A percentile compares a stretch with the other conserved stretches of the same genome.
These are phyloP conservation scores for Cunninghamia lanceolata DNA, from an alignment of 75 land plant species.

Conservation along the genomic window DNA sequence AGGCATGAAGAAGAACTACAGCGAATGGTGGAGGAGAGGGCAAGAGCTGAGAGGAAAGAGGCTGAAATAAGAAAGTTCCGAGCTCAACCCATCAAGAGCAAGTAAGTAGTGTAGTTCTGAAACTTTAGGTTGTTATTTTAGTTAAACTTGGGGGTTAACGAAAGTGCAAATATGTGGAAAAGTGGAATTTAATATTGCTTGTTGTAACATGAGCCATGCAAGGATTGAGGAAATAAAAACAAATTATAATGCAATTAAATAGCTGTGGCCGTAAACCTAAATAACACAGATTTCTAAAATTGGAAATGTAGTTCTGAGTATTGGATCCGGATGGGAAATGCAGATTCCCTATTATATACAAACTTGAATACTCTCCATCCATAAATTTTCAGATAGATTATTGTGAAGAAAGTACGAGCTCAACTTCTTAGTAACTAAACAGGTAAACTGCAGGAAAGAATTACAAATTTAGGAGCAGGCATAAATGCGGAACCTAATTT, in stretches of 20 bases:
- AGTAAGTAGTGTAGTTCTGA: conserved; percentile 31
- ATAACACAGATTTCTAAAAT: neutral
- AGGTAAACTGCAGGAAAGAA: neutral
- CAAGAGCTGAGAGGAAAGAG: conserved; percentile 62
- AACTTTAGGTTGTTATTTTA: neutral
- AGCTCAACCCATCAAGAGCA: conserved; percentile 83
- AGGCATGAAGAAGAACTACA: conserved; percentile 89
- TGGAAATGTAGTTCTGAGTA: neutral
- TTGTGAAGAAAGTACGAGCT: neutral
- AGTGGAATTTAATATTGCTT: neutral
- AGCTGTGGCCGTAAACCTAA: neutral
- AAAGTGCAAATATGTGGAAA: neutral
- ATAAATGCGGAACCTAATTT: neutral
- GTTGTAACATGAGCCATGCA: neutral
- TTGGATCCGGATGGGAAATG: neutral
- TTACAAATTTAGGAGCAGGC: too few species aligned
- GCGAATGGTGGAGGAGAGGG: conserved; percentile 63
- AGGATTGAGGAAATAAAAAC: neutral
- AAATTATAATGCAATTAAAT: neutral
- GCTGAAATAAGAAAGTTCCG: conserved; percentile 69
- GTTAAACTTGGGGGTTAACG: neutral
- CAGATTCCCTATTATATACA: neutral
- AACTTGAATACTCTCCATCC: neutral
- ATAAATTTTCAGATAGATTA: neutral
- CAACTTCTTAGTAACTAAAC: neutral